phyloP scores from a whole-genome alignment of 176 grass and related monocot genomes.

The Cenchrus americanus region DNA sequence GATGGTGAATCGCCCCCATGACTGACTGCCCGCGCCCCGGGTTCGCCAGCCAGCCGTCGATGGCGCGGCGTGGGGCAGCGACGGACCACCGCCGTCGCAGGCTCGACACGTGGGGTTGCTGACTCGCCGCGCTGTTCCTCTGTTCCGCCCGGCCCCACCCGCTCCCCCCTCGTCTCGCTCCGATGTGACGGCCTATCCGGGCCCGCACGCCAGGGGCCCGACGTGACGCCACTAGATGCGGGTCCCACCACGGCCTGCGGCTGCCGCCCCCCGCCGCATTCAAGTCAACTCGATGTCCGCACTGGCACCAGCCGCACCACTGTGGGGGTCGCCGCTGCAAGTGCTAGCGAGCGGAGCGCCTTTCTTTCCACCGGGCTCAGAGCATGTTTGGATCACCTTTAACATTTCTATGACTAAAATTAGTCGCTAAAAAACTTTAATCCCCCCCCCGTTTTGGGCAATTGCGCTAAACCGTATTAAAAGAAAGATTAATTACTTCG shows the following conservation, averaged over 20 bases:
- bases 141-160: not conserved
- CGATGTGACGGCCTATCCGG: not conserved
- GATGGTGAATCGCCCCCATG: slow-evolving; percentile 7
- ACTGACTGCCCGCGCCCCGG: not conserved
- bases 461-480: too few relatives aligned
- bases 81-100: not conserved
- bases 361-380: too few relatives aligned
- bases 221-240: slow-evolving; percentile 18
- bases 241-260: not conserved
- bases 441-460: too few relatives aligned
- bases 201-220: not conserved
- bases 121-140: not conserved
- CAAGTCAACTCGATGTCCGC: slow-evolving; percentile 37
- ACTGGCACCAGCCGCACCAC: not conserved
- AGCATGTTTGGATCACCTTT: too few relatives aligned
- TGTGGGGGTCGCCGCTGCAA: too few relatives aligned
- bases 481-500: too few relatives aligned
- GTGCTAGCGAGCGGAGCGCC: too few relatives aligned
- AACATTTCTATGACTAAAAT: too few relatives aligned
- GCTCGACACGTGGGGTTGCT: slow-evolving; percentile 35
- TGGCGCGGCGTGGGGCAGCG: not conserved
- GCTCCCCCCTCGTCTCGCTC: not conserved
- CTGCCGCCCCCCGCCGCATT: not conserved
- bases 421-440: too few relatives aligned
- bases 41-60: not conserved